Base-by-base conservation (phyloP, 2,329 filamentous ascomycete species). In the Colletotrichum liaoningense region DNA sequence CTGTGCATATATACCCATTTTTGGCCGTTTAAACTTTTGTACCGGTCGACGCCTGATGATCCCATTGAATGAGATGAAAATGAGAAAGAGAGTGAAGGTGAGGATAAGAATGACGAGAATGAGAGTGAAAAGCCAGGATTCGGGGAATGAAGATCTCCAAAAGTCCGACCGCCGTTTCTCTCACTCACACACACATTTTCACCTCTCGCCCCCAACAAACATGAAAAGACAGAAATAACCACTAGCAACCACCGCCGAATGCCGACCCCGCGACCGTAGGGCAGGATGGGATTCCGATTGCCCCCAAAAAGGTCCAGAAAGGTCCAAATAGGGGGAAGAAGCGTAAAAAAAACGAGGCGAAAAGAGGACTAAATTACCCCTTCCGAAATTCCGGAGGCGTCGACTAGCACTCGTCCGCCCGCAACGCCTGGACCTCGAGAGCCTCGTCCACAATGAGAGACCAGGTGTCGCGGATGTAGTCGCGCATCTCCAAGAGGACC, bases 381-480 rank as follows among this genome's bases (percentile, higher is more conserved):
- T 54, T 63, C 30, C n/a, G 46, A 49, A 54, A 42, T 49, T 49
- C 42, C 19, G 42, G 42, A 22, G 49, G 30, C 62, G n/a, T 63
- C 59, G 65, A 38, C 62, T 73, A 57, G 56, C 46, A 49, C 19
- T 73, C 67, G 71, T 73, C 71, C 67, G 67, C 67, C 8, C 67
- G 62, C 67, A 73, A 56, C 67, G 71, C 67, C 67, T 71, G 70
- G 67, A 73, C 67, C 71, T 73, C 71, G 9, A 73, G 67, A 26
- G 70, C 70, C 59, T 73, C 70, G 67, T 73, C 62, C 46, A 63
- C 46, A 57, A 73, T 71, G 54, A 73, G 67, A 35, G 71, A 67
- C 71, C 71, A 73, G 56, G 71, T 73, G 67, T 73, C 71, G 33
- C 67, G 71, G 55, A 70, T 62, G 38, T 73, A 73, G 62, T 71